phyloP scores from a whole-genome alignment of 495 filamentous ascomycete genomes.

The Podospora didyma region DNA sequence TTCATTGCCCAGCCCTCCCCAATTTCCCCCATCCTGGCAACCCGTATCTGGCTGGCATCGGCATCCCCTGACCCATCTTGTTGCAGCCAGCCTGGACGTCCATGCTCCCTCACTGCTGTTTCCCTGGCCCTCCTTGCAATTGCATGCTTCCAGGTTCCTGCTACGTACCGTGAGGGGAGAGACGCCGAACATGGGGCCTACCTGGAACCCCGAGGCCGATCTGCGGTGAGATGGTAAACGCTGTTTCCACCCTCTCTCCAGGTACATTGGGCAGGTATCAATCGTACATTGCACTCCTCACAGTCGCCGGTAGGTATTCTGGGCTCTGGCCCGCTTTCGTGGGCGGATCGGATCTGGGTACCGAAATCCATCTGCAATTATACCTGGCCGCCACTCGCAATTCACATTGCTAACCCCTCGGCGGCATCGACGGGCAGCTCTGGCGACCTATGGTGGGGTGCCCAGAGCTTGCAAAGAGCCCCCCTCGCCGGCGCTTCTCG shows the following conservation, averaged over 20 bases:
- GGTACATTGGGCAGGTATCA: too few relatives aligned
- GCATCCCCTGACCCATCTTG: conserved; percentile 7
- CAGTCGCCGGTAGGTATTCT: background rate
- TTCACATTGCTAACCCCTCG: conserved; percentile 1
- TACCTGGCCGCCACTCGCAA: background rate
- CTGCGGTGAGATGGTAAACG: too few relatives aligned
- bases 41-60: conserved; percentile 9
- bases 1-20: background rate
- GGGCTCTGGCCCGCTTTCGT: background rate
- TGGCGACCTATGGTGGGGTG: conserved; percentile 11
- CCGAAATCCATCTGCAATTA: conserved; percentile 4
- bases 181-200: too few relatives aligned
- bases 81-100: background rate
- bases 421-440: conserved; percentile 15
- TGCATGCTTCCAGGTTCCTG: background rate
- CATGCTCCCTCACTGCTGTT: background rate
- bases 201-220: too few relatives aligned
- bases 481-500: conserved; percentile 25
- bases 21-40: background rate
- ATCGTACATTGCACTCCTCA: background rate
- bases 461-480: conserved; percentile 2
- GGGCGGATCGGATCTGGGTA: conserved; percentile 15
- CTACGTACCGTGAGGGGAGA: too few relatives aligned
- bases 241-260: too few relatives aligned
- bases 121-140: too few relatives aligned